Evolutionary conservation across 352 stramenopile genomes (phyloP).

Genomic region (Phytophthora macrochlamydospora): DNA sequence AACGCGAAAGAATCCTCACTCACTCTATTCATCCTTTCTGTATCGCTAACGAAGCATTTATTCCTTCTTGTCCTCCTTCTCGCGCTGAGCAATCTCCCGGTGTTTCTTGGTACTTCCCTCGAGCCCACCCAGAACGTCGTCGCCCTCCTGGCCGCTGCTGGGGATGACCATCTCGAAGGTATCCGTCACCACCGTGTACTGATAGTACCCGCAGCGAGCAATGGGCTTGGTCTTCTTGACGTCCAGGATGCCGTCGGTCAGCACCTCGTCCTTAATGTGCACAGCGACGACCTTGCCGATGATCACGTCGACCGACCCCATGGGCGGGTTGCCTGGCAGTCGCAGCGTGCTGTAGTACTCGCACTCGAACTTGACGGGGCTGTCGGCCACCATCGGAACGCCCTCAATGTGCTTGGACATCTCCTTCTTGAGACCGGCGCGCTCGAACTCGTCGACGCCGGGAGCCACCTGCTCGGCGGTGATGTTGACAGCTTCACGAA

Average conservation of each 20-base stretch:
- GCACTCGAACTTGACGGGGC: constrained; percentile 37
- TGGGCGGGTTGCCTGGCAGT: constrained; percentile 36
- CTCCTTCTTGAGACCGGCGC: constrained; percentile 31
- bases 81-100: constrained; percentile 26
- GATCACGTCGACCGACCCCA: constrained; percentile 40
- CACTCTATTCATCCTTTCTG: constrained; percentile 9
- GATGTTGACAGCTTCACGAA: constrained; percentile 35
- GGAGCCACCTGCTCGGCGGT: constrained; percentile 30
- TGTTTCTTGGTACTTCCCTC: constrained; percentile 35
- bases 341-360: constrained; percentile 42
- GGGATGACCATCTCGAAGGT: constrained; percentile 44
- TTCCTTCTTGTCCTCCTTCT: constrained; percentile 15
- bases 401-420: constrained; percentile 29
- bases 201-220: constrained; percentile 37
- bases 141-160: constrained; percentile 27
- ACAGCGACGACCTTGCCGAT: constrained; percentile 41
- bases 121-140: constrained; percentile 27
- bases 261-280: constrained; percentile 40
- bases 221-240: constrained; percentile 43
- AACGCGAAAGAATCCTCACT: constrained; percentile 3
- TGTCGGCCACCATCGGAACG: constrained; percentile 41
- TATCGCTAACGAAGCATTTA: constrained; percentile 1
- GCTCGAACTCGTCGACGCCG: constrained; percentile 37
- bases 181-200: constrained; percentile 38
- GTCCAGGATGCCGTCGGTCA: constrained; percentile 37